Conservation (phyloP, 164 flowering plant species). For the Piper longum region DNA sequence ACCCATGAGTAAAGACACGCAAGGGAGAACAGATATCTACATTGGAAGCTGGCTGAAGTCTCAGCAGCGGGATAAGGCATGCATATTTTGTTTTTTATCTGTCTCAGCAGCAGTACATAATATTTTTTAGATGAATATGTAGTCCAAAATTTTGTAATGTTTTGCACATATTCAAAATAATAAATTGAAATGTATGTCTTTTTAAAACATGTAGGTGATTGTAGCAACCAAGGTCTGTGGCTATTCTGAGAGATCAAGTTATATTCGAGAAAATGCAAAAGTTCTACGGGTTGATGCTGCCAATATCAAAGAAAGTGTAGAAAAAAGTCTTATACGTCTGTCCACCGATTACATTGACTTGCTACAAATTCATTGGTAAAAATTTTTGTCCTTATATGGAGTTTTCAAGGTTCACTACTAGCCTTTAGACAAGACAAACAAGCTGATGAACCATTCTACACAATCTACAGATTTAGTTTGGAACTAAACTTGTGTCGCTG, state of each 20-base stretch:
- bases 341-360: conserved; percentile 88
- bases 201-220: conserved; percentile 35
- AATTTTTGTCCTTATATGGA: conserved; percentile 1
- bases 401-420: not conserved
- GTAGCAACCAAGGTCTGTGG: conserved; percentile 89
- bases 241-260: conserved; percentile 59
- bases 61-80: conserved; percentile 79
- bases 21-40: conserved; percentile 81
- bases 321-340: conserved; percentile 85
- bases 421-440: too few species aligned
- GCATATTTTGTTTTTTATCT: too few species aligned
- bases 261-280: conserved; percentile 56
- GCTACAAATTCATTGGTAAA: conserved; percentile 92
- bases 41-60: conserved; percentile 80
- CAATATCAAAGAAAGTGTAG: conserved; percentile 87
- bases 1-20: conserved; percentile 77
- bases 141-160: too few species aligned
- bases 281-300: conserved; percentile 84
- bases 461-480: too few species aligned
- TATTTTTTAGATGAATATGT: too few species aligned
- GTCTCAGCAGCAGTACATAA: not conserved
- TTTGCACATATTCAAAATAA: too few species aligned
- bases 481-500: too few species aligned
- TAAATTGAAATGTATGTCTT: not conserved
- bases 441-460: too few species aligned